phyloP scores from a whole-genome alignment of 495 filamentous ascomycete genomes.

The Aspergillus nanangensis region DNA sequence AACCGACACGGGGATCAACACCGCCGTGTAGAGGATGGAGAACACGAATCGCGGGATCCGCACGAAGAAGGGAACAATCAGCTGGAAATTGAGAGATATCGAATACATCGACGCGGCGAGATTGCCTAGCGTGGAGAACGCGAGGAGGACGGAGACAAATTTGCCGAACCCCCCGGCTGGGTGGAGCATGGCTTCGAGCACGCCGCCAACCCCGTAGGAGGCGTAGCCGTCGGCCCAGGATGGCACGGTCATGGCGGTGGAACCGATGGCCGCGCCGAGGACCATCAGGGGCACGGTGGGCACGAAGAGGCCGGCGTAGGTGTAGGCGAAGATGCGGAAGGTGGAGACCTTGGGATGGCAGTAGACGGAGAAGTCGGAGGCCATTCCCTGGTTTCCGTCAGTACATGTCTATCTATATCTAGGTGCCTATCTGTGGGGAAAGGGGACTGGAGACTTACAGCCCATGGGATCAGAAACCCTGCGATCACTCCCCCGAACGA shows the following conservation, averaged over 20 bases:
- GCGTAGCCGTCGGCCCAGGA: conserved; percentile 44
- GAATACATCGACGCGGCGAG: conserved; percentile 36
- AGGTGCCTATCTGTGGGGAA: too few species aligned
- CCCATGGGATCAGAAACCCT: conserved; percentile 10
- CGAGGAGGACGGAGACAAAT: conserved; percentile 50
- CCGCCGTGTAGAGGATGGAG: conserved; percentile 42
- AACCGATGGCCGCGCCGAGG: conserved; percentile 50
- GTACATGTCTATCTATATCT: too few species aligned
- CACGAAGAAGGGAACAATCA: conserved; percentile 43
- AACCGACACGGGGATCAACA: conserved; percentile 50
- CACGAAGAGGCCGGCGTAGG: conserved; percentile 39
- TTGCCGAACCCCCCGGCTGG: conserved; percentile 51
- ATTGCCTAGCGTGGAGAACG: conserved; percentile 49
- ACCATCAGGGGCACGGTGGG: conserved; percentile 49
- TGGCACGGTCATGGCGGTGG: conserved; percentile 23
- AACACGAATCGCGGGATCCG: conserved; percentile 49
- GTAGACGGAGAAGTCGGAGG: conserved; percentile 11
- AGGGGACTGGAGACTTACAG: too few species aligned
- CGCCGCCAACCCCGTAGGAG: conserved; percentile 44
- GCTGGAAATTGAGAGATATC: conserved; percentile 54
- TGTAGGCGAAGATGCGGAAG: conserved; percentile 10
- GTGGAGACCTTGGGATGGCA: conserved; percentile 8
- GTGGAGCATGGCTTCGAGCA: conserved; percentile 49
- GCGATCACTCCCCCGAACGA: conserved; percentile 11
- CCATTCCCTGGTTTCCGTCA: conserved; percentile 6